phyloP scores from a whole-genome alignment of 495 filamentous ascomycete genomes.

The Penicillium herquei region DNA sequence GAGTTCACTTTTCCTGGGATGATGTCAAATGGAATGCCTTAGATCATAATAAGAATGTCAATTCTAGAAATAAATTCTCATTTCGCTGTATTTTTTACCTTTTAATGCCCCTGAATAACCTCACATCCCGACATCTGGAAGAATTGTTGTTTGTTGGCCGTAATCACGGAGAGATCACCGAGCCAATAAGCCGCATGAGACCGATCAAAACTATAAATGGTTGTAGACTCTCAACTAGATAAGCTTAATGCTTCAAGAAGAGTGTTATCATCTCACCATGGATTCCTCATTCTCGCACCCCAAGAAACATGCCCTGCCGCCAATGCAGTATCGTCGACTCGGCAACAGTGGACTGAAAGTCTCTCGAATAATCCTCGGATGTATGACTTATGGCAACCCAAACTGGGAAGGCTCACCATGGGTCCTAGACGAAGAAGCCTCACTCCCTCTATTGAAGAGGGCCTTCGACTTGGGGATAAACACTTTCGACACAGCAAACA shows the following conservation, averaged over 20 bases:
- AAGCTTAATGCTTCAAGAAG: too few relatives aligned
- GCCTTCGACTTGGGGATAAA: constrained; percentile 66
- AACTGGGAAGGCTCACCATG: constrained; percentile 53
- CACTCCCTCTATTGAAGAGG: constrained; percentile 62
- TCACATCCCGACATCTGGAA: too few relatives aligned
- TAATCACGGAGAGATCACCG: constrained; percentile 12
- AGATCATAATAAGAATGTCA: neutral
- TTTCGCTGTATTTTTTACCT: too few relatives aligned
- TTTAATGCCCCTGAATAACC: too few relatives aligned
- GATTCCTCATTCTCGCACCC: too few relatives aligned
- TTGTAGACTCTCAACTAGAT: too few relatives aligned
- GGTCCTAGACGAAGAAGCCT: constrained; percentile 60
- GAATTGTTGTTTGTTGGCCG: too few relatives aligned
- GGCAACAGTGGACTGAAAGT: constrained; percentile 67
- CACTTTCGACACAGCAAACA: constrained; percentile 51
- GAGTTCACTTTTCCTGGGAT: constrained; percentile 24
- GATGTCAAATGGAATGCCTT: constrained; percentile 14
- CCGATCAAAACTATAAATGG: constrained; percentile 2
- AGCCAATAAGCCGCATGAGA: neutral
- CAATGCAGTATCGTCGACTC: constrained; percentile 33
- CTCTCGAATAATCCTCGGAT: constrained; percentile 64
- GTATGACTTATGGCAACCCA: constrained; percentile 61
- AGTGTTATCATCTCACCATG: too few relatives aligned
- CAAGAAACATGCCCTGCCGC: neutral
- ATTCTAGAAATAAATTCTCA: neutral